Conservation (phyloP, 176 grass and related monocot genomes). For the Typha latifolia region DNA sequence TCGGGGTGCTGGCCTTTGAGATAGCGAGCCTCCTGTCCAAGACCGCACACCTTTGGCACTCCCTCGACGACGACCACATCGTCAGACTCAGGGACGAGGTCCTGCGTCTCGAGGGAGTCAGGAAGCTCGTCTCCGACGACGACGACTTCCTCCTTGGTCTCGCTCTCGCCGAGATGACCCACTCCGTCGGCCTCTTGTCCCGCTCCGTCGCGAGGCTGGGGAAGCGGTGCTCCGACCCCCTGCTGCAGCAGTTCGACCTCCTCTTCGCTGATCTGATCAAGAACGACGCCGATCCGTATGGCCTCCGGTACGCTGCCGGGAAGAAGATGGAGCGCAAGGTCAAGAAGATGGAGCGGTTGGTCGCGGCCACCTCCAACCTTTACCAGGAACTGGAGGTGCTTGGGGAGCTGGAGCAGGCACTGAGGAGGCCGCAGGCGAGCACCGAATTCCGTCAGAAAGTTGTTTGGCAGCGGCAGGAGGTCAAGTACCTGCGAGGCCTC, state of each 20-base stretch:
- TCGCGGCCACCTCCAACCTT: slow-evolving; percentile 33
- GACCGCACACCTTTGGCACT: slow-evolving; percentile 49
- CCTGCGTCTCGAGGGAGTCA: slow-evolving; percentile 55
- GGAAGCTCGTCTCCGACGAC: slow-evolving; percentile 44
- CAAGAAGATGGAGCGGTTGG: slow-evolving; percentile 67
- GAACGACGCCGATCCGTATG: slow-evolving; percentile 31
- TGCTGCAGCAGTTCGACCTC: slow-evolving; percentile 39
- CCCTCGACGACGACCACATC: slow-evolving; percentile 31
- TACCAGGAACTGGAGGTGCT: slow-evolving; percentile 72
- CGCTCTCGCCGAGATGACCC: slow-evolving; percentile 38
- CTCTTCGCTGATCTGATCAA: slow-evolving; percentile 40
- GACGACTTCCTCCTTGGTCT: slow-evolving; percentile 45
- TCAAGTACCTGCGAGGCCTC: slow-evolving; percentile 45
- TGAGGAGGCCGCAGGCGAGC: slow-evolving; percentile 10
- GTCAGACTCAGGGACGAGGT: slow-evolving; percentile 21
- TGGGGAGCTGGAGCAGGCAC: slow-evolving; percentile 58
- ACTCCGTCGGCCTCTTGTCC: slow-evolving; percentile 20
- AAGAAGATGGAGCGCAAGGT: slow-evolving; percentile 76
- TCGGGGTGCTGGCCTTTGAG: slow-evolving; percentile 54
- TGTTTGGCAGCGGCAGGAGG: slow-evolving; percentile 49
- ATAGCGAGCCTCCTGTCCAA: slow-evolving; percentile 50
- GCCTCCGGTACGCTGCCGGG: slow-evolving; percentile 31
- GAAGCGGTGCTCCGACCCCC: slow-evolving; percentile 38
- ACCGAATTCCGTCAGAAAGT: slow-evolving; percentile 35
- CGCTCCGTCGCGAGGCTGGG: slow-evolving; percentile 28